Evolutionary conservation across 2,329 filamentous ascomycete genomes (phyloP), one percentile per base, ranked within the genome.

Genomic region (Beauveria caledonica): DNA sequence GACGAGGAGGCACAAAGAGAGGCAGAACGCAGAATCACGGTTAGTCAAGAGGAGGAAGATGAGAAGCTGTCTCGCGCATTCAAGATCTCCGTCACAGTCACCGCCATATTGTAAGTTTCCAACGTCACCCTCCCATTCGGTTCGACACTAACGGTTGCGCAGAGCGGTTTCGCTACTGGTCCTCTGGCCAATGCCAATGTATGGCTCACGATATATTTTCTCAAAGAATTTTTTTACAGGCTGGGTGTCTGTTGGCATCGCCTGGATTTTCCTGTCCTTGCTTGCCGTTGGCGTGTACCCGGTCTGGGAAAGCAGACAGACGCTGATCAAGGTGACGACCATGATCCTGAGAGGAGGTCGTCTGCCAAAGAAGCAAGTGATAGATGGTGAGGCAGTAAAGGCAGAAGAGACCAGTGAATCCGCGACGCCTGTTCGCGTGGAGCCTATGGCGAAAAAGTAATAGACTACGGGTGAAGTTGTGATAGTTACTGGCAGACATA

Each of bases 181-280:
- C 2, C 81, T 96, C 17, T 96, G 92, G 91, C 92, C 92, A 0
- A 93, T 96, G 82, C 92, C 92, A 1, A 86, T 96, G 85, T 96
- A 94, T 69, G 92, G 90, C 11, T 80, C 81, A 0, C 83, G 83
- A 1, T 96, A 96, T 70, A 82, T 96, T 58, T 74, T 74, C 42
- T 72, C 70, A 17, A 73, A 73, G 53, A 29, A 64, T 0, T 92
- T 91, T 76, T 92, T 91, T 70, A 88, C 86, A 0, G 87, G 87
- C 10, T 90, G 87, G 87, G 81, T 89, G 9, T 77, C 83, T 2
- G 83, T 88, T 1, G 86, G 86, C 0, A 87, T 92, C 33, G 72
- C 89, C 2, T 92, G 88, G 88, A 75, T 91, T 59, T 88, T 89
- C 68, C 84, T 82, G 67, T 88, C 85, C 3, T 76, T 86, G 2